Evolutionary conservation across 257 asterid genomes (phyloP).

Genomic region (Mentha longifolia): DNA sequence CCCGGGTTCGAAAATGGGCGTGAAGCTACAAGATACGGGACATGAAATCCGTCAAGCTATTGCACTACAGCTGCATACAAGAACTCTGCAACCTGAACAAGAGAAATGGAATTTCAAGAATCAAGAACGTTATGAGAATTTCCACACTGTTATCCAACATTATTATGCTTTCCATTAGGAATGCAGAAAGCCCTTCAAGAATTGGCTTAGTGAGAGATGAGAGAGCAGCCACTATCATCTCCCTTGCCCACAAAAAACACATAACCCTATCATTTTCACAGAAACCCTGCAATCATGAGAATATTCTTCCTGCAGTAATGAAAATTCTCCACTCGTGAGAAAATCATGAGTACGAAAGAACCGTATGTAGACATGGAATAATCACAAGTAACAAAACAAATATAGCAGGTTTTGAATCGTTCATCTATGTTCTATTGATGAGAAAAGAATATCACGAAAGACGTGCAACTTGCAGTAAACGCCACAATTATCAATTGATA

Average conservation of each 20-base stretch:
- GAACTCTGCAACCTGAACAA: slow-evolving; percentile 20
- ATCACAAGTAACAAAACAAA: slow-evolving; percentile 2
- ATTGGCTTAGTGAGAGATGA: slow-evolving; percentile 8
- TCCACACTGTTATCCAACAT: not conserved
- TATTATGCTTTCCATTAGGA: slow-evolving; percentile 29
- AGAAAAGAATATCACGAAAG: slow-evolving; percentile 26
- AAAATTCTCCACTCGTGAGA: not conserved
- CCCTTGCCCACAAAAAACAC: slow-evolving; percentile 1
- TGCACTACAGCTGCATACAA: not conserved
- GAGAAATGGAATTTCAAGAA: not conserved
- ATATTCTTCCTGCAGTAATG: slow-evolving; percentile 10
- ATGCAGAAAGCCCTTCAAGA: slow-evolving; percentile 13
- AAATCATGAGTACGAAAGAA: not conserved
- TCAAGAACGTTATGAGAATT: not conserved
- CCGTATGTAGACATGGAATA: slow-evolving; percentile 7
- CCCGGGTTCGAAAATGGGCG: not conserved
- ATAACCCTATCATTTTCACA: not conserved
- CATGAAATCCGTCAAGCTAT: not conserved
- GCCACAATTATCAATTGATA: slow-evolving; percentile 25
- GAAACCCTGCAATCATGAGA: slow-evolving; percentile 12
- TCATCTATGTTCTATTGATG: slow-evolving; percentile 23
- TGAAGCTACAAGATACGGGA: not conserved
- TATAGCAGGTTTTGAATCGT: not conserved
- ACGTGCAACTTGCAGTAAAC: slow-evolving; percentile 1
- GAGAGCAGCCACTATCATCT: slow-evolving; percentile 3